Evolutionary conservation across 1,284 basidiomycete genomes (phyloP).

Genomic region (Xanthoconium separans): DNA sequence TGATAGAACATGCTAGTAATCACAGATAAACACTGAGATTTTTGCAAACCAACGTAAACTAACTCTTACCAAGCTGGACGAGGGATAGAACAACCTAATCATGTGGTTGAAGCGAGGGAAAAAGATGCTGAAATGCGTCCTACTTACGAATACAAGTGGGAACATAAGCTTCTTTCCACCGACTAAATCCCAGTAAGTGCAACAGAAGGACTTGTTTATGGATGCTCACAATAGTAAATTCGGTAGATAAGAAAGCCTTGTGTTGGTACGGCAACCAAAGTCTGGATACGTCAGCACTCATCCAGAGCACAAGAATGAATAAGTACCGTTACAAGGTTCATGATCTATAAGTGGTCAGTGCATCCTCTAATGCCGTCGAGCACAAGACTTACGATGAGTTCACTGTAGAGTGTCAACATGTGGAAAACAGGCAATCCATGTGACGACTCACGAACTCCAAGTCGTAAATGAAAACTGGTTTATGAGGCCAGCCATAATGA

Average conservation of each 20-base stretch:
- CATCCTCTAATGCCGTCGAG: neutral
- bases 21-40: neutral
- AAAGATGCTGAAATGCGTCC: neutral
- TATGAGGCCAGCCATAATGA: constrained; percentile 3
- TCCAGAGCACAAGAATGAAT: neutral
- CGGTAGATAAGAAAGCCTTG: neutral
- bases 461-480: neutral
- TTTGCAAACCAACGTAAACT: neutral
- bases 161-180: neutral
- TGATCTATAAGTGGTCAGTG: neutral
- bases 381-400: neutral
- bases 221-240: neutral
- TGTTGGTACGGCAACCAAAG: neutral
- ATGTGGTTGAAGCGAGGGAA: too few relatives aligned
- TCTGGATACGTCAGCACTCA: neutral
- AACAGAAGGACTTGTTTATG: too few relatives aligned
- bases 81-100: neutral
- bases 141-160: neutral
- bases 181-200: neutral
- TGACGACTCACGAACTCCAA: neutral
- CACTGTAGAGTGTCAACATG: neutral
- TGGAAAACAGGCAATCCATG: neutral
- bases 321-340: neutral
- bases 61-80: neutral
- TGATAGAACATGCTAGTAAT: neutral